phyloP scores from a whole-genome alignment of 2,329 filamentous ascomycete species.

The Cladorrhinum sp. region DNA sequence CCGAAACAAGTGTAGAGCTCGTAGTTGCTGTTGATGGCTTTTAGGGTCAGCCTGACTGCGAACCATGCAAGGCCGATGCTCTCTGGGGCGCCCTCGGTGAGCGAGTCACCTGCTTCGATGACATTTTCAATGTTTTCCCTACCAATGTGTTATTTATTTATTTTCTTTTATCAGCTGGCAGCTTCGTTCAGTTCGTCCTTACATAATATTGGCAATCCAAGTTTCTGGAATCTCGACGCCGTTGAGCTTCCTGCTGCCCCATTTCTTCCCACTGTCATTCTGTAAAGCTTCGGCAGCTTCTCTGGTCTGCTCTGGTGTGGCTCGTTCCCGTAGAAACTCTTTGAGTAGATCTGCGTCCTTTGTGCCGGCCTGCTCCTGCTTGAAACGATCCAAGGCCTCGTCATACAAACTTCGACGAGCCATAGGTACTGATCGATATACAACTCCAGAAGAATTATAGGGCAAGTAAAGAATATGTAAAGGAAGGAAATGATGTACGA shows the following conservation, averaged over 20 bases:
- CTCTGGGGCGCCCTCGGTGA: constrained; percentile 23
- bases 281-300: constrained; percentile 18
- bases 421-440: neutral
- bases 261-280: constrained; percentile 23
- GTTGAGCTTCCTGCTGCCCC: constrained; percentile 19
- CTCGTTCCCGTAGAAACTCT: constrained; percentile 20
- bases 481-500: too few species aligned
- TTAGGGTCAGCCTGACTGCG: constrained; percentile 24
- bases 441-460: neutral
- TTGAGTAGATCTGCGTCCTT: constrained; percentile 20
- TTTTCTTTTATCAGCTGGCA: too few species aligned
- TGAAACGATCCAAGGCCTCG: constrained; percentile 21
- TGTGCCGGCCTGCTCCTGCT: constrained; percentile 10
- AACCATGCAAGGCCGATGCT: constrained; percentile 27
- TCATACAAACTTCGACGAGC: constrained; percentile 19
- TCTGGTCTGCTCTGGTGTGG: constrained; percentile 22
- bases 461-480: neutral
- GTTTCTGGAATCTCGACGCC: constrained; percentile 22
- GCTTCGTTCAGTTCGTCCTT: too few species aligned
- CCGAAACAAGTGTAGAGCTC: constrained; percentile 28
- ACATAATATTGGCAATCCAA: constrained; percentile 24
- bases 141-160: too few species aligned
- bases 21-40: constrained; percentile 27
- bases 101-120: constrained; percentile 22
- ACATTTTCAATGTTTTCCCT: constrained; percentile 24